Conservation (phyloP, 108 stramenopile genomes). For the Skeletonema marinoi region DNA sequence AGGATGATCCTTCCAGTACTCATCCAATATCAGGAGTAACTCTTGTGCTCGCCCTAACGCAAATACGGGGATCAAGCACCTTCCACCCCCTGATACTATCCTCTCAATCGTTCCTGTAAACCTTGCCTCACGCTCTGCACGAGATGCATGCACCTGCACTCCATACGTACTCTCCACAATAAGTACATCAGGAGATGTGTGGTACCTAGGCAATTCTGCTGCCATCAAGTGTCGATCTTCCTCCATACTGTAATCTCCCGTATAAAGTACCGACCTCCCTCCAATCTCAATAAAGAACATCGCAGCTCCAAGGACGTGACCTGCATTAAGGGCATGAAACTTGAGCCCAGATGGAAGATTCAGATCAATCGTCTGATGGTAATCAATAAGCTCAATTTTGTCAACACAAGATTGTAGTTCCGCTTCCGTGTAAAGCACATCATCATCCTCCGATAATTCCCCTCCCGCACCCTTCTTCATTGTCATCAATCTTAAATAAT, state of each 20-base stretch:
- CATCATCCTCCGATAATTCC: conserved; percentile 58
- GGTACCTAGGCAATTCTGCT: conserved; percentile 88
- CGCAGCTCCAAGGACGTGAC: conserved; percentile 98
- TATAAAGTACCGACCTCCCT: conserved; percentile 93
- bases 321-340: conserved; percentile 96
- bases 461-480: conserved; percentile 58
- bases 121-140: conserved; percentile 92
- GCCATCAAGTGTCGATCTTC: conserved; percentile 97
- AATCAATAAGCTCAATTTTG: conserved; percentile 97
- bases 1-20: conserved; percentile 96
- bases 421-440: conserved; percentile 90
- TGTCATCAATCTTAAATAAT: conserved; percentile 86
- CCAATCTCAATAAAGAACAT: conserved; percentile 98
- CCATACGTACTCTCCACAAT: conserved; percentile 98
- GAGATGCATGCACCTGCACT: conserved; percentile 90
- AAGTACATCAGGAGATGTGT: conserved; percentile 89
- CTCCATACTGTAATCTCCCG: conserved; percentile 98
- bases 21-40: conserved; percentile 96
- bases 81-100: conserved; percentile 89
- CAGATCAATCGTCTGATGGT: conserved; percentile 90
- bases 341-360: conserved; percentile 74
- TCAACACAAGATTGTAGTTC: conserved; percentile 92
- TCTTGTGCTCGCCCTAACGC: conserved; percentile 98
- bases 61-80: conserved; percentile 97
- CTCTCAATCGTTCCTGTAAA: conserved; percentile 92